These are phyloP conservation scores for Nymphaea thermarum DNA, from an alignment of 164 flowering plant species.

Conservation along the genomic window DNA sequence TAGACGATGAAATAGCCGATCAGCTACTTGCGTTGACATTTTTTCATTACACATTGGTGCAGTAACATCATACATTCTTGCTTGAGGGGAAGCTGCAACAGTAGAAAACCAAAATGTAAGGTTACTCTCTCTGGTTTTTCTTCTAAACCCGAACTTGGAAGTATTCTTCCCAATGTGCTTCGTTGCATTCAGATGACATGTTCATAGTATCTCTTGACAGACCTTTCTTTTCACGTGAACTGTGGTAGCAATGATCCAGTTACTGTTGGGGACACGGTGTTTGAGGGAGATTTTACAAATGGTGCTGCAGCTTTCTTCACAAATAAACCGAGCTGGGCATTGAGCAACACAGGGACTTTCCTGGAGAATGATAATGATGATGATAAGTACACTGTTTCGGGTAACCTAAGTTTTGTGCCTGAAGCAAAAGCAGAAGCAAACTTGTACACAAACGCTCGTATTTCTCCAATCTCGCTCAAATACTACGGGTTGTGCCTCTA, in stretches of 20 bases:
- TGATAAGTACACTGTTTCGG: background rate
- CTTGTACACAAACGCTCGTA: slow-evolving; percentile 8
- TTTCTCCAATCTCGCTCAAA: slow-evolving; percentile 9
- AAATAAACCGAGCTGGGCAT: slow-evolving; percentile 5
- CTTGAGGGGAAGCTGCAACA: background rate
- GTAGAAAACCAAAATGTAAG: background rate
- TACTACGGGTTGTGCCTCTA: slow-evolving; percentile 13
- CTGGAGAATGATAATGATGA: background rate
- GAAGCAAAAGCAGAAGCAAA: background rate
- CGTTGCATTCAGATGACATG: too few species aligned
- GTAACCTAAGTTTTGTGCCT: too few species aligned
- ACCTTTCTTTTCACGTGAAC: slow-evolving; percentile 5
- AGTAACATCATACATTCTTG: background rate
- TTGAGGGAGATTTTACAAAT: slow-evolving; percentile 1
- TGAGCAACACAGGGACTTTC: slow-evolving; percentile 12
- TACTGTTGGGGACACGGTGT: slow-evolving; percentile 1
- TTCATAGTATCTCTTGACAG: slow-evolving; percentile 3
- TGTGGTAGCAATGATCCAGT: slow-evolving; percentile 7
- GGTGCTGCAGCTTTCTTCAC: slow-evolving; percentile 2
- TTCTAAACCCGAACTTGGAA: background rate
- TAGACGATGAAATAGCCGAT: too few species aligned
- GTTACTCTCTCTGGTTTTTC: background rate
- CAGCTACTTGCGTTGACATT: background rate
- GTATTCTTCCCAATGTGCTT: background rate
- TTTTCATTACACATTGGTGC: background rate